Conservation (phyloP, 495 filamentous ascomycete genomes). For the Diplogelasinospora grovesii region DNA sequence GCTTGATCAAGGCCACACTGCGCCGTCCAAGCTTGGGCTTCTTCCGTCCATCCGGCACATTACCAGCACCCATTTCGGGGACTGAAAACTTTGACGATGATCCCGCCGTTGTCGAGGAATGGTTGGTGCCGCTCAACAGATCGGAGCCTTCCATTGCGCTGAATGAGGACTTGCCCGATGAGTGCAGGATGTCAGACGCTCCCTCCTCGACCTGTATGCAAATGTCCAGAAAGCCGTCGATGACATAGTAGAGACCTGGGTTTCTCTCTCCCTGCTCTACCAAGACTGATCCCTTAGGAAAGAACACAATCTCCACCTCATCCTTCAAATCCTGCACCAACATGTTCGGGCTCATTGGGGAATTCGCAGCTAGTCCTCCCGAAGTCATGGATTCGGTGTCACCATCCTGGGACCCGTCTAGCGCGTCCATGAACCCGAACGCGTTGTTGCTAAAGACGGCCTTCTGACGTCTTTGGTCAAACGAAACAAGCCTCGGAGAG, state of each 20-base stretch:
- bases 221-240: constrained; percentile 94
- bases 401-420: constrained; percentile 72
- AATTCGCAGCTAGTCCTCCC: constrained; percentile 39
- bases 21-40: constrained; percentile 27
- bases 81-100: no score
- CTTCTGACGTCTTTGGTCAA: constrained; percentile 77
- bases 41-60: constrained; percentile 13
- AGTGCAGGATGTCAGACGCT: constrained; percentile 28
- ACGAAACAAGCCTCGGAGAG: constrained; percentile 79
- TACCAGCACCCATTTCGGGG: constrained; percentile 8
- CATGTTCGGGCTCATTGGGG: constrained; percentile 39
- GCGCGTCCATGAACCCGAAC: constrained; percentile 90
- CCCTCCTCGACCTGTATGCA: constrained; percentile 45
- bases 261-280: constrained; percentile 96
- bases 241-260: constrained; percentile 93
- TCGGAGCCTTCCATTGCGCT: constrained; percentile 29
- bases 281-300: constrained; percentile 89
- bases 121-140: constrained; percentile 18
- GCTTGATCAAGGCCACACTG: constrained; percentile 88
- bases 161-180: constrained; percentile 25
- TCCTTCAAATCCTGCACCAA: constrained; percentile 70
- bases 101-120: constrained; percentile 14
- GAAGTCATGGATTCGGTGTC: constrained; percentile 82
- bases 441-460: constrained; percentile 76
- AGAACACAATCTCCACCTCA: constrained; percentile 97